Evolutionary conservation across 108 stramenopile species (phyloP).

Genomic region (Skeletonema costatum): DNA sequence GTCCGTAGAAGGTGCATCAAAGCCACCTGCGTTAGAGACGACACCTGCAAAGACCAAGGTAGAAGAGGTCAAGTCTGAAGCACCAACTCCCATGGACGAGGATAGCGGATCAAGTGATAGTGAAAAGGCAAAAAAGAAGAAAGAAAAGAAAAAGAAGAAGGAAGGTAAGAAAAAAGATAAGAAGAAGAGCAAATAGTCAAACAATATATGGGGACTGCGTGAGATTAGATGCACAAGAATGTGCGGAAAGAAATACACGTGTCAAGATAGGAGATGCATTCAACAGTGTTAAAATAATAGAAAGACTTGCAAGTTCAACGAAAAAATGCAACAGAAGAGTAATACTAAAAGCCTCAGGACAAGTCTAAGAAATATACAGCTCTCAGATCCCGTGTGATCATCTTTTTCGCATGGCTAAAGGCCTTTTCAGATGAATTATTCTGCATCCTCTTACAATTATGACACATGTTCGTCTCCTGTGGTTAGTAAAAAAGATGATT

Average conservation of each 20-base stretch:
- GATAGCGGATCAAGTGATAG: constrained; percentile 29
- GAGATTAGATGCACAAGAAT: background rate
- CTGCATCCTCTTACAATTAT: too few relatives aligned
- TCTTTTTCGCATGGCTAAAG: too few relatives aligned
- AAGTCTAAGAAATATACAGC: too few relatives aligned
- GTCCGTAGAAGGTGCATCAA: constrained; percentile 58
- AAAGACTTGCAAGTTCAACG: background rate
- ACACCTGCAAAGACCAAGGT: constrained; percentile 20
- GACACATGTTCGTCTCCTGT: too few relatives aligned
- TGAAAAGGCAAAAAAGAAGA: constrained; percentile 43
- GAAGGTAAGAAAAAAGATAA: constrained; percentile 68
- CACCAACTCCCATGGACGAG: constrained; percentile 35
- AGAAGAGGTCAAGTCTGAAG: constrained; percentile 10
- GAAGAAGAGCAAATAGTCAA: constrained; percentile 70
- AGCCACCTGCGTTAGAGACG: constrained; percentile 46
- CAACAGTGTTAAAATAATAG: constrained; percentile 6
- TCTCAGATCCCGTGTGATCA: too few relatives aligned
- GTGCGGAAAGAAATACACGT: background rate
- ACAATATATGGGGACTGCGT: background rate
- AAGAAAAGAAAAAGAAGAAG: constrained; percentile 40
- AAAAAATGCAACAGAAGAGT: too few relatives aligned
- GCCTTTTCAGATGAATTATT: too few relatives aligned
- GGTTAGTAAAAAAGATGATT: too few relatives aligned
- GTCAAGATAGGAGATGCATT: background rate
- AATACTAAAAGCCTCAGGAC: too few relatives aligned